Percentiles rank a stretch among this genome's conserved stretches.
Evolutionary conservation across 306 rosid species (phyloP).

Genomic region (Mimosa pudica): DNA sequence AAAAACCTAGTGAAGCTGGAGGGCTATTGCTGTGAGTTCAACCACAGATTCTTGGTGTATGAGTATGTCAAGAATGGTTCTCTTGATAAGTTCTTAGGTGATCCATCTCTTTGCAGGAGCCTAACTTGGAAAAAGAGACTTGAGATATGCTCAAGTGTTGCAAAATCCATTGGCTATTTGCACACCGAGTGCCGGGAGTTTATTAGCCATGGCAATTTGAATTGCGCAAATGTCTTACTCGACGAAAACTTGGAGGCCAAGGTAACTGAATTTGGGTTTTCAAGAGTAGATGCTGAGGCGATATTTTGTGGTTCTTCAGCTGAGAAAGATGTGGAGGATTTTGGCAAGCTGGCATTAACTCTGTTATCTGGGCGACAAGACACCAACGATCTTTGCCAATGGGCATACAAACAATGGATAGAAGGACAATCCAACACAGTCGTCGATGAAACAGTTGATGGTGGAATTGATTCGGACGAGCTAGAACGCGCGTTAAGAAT

Average conservation of each 20-base stretch:
- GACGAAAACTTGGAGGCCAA: slow-evolving; percentile 65
- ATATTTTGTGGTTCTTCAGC: slow-evolving; percentile 49
- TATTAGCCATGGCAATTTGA: slow-evolving; percentile 70
- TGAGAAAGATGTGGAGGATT: slow-evolving; percentile 67
- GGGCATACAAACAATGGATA: slow-evolving; percentile 65
- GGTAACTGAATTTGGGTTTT: slow-evolving; percentile 71
- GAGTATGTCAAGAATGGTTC: slow-evolving; percentile 68
- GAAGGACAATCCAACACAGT: slow-evolving; percentile 51
- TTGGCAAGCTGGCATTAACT: slow-evolving; percentile 64
- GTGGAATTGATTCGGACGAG: slow-evolving; percentile 48
- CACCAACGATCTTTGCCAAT: slow-evolving; percentile 49
- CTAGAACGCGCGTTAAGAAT: slow-evolving; percentile 66
- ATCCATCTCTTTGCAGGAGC: slow-evolving; percentile 56
- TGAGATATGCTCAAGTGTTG: slow-evolving; percentile 71
- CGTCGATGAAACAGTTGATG: slow-evolving; percentile 56
- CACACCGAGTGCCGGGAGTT: slow-evolving; percentile 81
- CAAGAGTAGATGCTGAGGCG: slow-evolving; percentile 43
- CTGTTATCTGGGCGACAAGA: slow-evolving; percentile 55
- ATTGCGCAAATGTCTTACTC: slow-evolving; percentile 63
- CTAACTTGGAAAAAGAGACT: slow-evolving; percentile 73
- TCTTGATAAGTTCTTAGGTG: slow-evolving; percentile 48
- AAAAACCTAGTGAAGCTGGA: slow-evolving; percentile 76
- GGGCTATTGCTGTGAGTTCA: slow-evolving; percentile 78
- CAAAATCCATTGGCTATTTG: slow-evolving; percentile 69
- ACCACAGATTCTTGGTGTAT: slow-evolving; percentile 57